Base-by-base conservation (phyloP, 2,329 filamentous ascomycete species). In the Penicillium decumbens region DNA sequence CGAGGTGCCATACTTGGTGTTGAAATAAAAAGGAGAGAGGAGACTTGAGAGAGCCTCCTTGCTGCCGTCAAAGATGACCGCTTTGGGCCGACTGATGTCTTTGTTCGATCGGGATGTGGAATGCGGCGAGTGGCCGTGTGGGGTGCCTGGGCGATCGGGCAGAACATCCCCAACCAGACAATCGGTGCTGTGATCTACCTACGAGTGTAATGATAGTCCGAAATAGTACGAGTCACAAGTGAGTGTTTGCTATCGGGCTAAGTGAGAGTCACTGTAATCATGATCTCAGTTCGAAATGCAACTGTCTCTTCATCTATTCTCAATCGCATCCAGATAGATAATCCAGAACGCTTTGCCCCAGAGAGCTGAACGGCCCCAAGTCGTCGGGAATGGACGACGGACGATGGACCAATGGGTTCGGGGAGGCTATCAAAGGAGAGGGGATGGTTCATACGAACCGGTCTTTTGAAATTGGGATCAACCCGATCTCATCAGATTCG, bases 391-490 rank as follows among this genome's bases (percentile, higher is more conserved):
- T 23, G 15, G 15, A 18, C 15, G 15, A 23, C 3, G 20, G 20
- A 4, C 20, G 20, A 23, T 3, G 20, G 20, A 23, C 20, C 20
- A 4, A 23, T 23, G 20, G 20, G 20, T 23, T 23, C 8, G 27
- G 3, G 7, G 1, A 28, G 3, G 8, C 9, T 12, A 20, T 4
- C 8, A 3, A 12, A 23, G 10, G 33, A 9, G 3, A 20, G 33
- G 18, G 10, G 18, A 37, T 12, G 9, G 8, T 23, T 37, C 33
- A 18, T 18, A 8, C 15, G 33, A 37, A 37, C 33, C 33, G 33
- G 33, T 5, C 15, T 20, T 20, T 10, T 2, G 42, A 54, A 35
- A 59, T 56, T 56, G 30, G 30, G 57, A 58, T 59, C 56, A 46
- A 25, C 53, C 33, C 33, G 49, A 55, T 58, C 49, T 50, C 18